phyloP scores from a whole-genome alignment of 139 green algal species.

The Limnomonas spitsbergensis region DNA sequence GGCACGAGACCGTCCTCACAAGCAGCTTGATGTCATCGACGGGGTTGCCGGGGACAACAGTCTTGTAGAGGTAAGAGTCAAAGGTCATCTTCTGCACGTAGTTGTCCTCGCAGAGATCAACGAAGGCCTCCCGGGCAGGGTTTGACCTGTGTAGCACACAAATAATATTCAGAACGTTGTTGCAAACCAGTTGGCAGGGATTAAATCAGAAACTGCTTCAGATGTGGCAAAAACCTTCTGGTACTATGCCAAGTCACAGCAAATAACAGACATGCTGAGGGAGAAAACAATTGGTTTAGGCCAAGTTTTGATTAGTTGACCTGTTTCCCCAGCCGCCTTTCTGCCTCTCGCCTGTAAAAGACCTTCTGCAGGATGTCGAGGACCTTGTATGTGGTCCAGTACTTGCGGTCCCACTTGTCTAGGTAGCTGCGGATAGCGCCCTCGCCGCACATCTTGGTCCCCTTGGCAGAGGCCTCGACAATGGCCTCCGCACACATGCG shows the following conservation, averaged over 20 bases:
- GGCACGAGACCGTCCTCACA: slow-evolving; percentile 79
- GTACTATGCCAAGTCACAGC: too few species aligned
- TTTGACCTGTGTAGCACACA: slow-evolving; percentile 56
- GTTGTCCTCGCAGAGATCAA: slow-evolving; percentile 95
- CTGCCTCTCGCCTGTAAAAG: background rate
- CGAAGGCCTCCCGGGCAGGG: slow-evolving; percentile 97
- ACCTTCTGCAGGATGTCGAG: slow-evolving; percentile 99
- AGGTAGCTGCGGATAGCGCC: slow-evolving; percentile 88
- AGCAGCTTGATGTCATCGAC: slow-evolving; percentile 96
- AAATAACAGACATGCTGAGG: too few species aligned
- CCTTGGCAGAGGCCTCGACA: slow-evolving; percentile 63
- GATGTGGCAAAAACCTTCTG: too few species aligned
- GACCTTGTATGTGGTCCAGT: slow-evolving; percentile 99
- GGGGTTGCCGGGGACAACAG: slow-evolving; percentile 96
- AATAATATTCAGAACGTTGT: slow-evolving; percentile 98
- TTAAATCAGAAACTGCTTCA: too few species aligned
- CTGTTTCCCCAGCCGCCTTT: too few species aligned
- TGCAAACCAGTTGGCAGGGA: slow-evolving; percentile 89
- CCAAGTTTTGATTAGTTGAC: too few species aligned
- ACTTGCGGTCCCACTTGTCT: slow-evolving; percentile 96
- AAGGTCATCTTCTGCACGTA: slow-evolving; percentile 99
- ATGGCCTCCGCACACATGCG: slow-evolving; percentile 97
- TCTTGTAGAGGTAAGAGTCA: slow-evolving; percentile 99
- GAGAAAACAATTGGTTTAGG: too few species aligned
- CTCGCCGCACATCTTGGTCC: slow-evolving; percentile 87